These are phyloP conservation scores for Fusarium tricinctum DNA, from an alignment of 2,329 filamentous ascomycete species.

Conservation along the genomic window DNA sequence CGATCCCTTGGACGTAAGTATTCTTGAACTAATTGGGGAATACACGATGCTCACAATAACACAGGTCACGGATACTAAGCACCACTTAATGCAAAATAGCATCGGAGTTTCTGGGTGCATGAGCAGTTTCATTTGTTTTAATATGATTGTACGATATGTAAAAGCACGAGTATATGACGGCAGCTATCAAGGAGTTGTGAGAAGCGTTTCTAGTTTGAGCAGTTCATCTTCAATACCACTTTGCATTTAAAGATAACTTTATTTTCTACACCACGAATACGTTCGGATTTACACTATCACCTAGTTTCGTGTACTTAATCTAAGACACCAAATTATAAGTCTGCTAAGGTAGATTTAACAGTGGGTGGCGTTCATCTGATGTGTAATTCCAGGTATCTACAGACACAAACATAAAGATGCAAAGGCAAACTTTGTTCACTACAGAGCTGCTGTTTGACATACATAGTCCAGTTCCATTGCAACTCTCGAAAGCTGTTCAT, in stretches of 20 bases:
- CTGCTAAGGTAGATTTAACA: too few species aligned
- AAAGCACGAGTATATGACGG: slow-evolving; percentile 17
- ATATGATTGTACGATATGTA: slow-evolving; percentile 27
- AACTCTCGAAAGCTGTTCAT: too few species aligned
- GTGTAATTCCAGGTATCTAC: too few species aligned
- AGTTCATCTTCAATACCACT: slow-evolving; percentile 19
- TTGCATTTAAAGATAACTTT: not conserved
- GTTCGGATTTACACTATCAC: too few species aligned
- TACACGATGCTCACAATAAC: not conserved
- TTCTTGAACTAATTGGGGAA: accelerated
- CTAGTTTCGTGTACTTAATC: too few species aligned
- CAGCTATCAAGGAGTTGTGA: slow-evolving; percentile 2
- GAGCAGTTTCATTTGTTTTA: slow-evolving; percentile 14
- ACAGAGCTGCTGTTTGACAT: too few species aligned
- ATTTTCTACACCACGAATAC: too few species aligned
- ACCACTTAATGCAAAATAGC: accelerated
- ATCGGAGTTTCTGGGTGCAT: not conserved
- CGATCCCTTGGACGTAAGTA: slow-evolving; percentile 76
- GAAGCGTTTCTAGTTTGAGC: slow-evolving; percentile 2
- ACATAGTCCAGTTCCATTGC: too few species aligned
- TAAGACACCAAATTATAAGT: too few species aligned
- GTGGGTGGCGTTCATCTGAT: too few species aligned
- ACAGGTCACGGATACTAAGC: slow-evolving; percentile 35
- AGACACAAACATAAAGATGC: too few species aligned
- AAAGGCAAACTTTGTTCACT: too few species aligned